phyloP scores from a whole-genome alignment of 2,329 filamentous ascomycete species.

The Fusarium sp. region DNA sequence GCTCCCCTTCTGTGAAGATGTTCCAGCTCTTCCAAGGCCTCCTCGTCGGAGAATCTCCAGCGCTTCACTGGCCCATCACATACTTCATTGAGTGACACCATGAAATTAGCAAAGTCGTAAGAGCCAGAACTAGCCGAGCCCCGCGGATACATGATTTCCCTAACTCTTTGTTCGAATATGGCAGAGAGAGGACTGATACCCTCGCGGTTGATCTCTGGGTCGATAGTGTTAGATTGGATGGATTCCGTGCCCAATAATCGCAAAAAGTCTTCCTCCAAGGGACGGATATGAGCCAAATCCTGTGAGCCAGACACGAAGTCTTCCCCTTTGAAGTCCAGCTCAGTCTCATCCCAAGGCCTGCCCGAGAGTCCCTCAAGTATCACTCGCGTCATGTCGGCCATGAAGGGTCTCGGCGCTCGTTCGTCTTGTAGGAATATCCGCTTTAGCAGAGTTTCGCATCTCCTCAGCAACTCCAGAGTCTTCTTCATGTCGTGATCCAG shows the following conservation, averaged over 20 bases:
- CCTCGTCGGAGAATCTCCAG: slow-evolving; percentile 34
- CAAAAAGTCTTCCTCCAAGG: slow-evolving; percentile 36
- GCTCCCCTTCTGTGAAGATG: slow-evolving; percentile 1
- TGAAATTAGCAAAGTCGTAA: slow-evolving; percentile 32
- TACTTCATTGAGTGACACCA: slow-evolving; percentile 36
- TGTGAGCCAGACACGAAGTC: not conserved
- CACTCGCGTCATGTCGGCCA: slow-evolving; percentile 12
- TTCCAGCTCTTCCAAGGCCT: slow-evolving; percentile 19
- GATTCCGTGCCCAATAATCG: slow-evolving; percentile 31
- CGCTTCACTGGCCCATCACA: slow-evolving; percentile 30
- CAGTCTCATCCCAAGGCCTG: not conserved
- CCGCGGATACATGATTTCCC: slow-evolving; percentile 35
- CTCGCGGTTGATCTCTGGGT: not conserved
- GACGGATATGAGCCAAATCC: slow-evolving; percentile 24
- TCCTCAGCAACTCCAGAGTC: slow-evolving; percentile 14
- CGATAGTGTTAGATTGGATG: slow-evolving; percentile 3
- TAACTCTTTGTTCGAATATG: slow-evolving; percentile 36
- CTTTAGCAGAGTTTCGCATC: slow-evolving; percentile 15
- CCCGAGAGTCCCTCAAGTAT: slow-evolving; percentile 15
- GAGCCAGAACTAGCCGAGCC: slow-evolving; percentile 3
- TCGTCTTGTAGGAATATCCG: slow-evolving; percentile 10
- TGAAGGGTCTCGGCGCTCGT: slow-evolving; percentile 26
- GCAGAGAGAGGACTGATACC: not conserved
- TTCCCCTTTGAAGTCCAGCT: slow-evolving; percentile 18
- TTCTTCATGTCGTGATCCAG: slow-evolving; percentile 39